These are phyloP conservation scores for Cerrena zonata DNA, from an alignment of 1,284 basidiomycete species.

Conservation along the genomic window DNA sequence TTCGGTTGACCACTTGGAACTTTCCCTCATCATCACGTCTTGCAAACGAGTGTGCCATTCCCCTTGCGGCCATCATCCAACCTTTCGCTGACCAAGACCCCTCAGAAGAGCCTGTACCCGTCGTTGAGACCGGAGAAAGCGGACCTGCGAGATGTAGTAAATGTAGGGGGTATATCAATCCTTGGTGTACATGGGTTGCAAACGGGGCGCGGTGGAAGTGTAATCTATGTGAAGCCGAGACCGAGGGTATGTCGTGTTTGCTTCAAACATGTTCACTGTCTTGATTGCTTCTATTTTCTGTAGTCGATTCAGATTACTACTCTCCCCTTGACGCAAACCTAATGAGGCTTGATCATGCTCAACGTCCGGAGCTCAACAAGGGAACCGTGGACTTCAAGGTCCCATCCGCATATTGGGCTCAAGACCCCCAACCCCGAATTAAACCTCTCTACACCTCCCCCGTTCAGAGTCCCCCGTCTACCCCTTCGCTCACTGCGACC, in stretches of 20 bases:
- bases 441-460: slow-evolving; percentile 47
- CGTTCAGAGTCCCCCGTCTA: slow-evolving; percentile 32
- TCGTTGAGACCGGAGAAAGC: slow-evolving; percentile 59
- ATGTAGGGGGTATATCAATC: slow-evolving; percentile 91
- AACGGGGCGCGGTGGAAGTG: slow-evolving; percentile 89
- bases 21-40: slow-evolving; percentile 80
- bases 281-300: neutral
- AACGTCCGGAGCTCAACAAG: slow-evolving; percentile 82
- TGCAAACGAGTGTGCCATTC: slow-evolving; percentile 77
- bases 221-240: slow-evolving; percentile 83
- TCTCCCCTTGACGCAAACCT: slow-evolving; percentile 79
- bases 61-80: slow-evolving; percentile 81
- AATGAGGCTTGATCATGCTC: slow-evolving; percentile 75
- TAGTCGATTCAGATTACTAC: slow-evolving; percentile 82
- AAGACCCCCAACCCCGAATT: slow-evolving; percentile 53
- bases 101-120: slow-evolving; percentile 78
- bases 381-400: slow-evolving; percentile 93
- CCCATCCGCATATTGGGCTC: slow-evolving; percentile 83
- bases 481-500: no score
- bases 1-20: slow-evolving; percentile 63
- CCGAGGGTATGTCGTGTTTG: slow-evolving; percentile 57
- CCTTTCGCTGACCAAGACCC: slow-evolving; percentile 82
- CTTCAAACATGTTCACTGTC: neutral
- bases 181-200: slow-evolving; percentile 85
- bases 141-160: slow-evolving; percentile 84